phyloP scores from a whole-genome alignment of 805 yeast species.

The Saccharomycopsis sp. region DNA sequence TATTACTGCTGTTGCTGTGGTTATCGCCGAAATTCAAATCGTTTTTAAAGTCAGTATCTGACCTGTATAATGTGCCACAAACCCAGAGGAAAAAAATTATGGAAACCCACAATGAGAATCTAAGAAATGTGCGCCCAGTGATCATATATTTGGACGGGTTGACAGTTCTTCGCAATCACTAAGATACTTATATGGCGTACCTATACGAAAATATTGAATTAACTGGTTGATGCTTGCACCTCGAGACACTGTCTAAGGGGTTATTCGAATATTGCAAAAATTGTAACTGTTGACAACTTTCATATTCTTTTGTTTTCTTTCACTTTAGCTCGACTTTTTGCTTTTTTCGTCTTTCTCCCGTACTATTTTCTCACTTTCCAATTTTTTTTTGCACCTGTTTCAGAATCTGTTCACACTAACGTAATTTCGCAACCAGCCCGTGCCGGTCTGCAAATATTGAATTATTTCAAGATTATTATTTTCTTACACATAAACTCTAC shows the following conservation, averaged over 20 bases:
- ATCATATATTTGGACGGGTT: neutral
- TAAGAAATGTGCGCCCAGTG: neutral
- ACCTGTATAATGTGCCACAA: conserved; percentile 14
- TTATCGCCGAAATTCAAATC: conserved; percentile 3
- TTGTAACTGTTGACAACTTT: no score
- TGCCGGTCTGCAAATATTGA: neutral
- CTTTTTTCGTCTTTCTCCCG: no score
- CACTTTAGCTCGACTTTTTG: neutral
- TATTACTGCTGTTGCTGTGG: neutral
- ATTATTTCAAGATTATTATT: no score
- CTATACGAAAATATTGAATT: neutral
- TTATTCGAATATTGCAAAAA: neutral
- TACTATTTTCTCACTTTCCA: no score
- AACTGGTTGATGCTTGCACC: neutral
- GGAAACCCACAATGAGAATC: conserved; percentile 2
- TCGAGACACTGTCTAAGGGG: neutral
- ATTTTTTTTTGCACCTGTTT: no score
- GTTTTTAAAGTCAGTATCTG: conserved; percentile 10
- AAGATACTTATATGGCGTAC: neutral
- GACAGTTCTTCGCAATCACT: neutral
- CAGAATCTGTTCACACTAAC: no score
- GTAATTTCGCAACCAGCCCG: no score
- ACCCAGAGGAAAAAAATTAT: conserved; percentile 14
- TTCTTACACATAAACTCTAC: no score
- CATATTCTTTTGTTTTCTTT: neutral